phyloP scores from a whole-genome alignment of 768 basidiomycete species.

The Tulasnella sp. region DNA sequence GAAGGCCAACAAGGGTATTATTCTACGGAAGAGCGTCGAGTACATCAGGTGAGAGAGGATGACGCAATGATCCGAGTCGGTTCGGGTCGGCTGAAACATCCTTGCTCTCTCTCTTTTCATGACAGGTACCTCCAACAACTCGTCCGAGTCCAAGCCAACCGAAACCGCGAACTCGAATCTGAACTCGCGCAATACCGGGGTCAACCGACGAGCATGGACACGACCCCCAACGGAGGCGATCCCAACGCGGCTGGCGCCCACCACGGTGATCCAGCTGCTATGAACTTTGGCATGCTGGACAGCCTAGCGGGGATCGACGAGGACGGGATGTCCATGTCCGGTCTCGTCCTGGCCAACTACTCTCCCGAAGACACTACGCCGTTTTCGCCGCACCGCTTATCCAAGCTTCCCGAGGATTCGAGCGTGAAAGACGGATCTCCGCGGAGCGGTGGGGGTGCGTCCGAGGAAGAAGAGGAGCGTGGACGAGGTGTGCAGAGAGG shows the following conservation, averaged over 20 bases:
- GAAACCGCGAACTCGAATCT: conserved; percentile 71
- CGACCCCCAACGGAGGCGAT: background rate
- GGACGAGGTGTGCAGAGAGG: background rate
- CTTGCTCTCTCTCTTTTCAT: background rate
- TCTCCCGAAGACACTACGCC: conserved; percentile 6
- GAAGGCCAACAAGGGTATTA: conserved; percentile 95
- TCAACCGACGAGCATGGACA: conserved; percentile 2
- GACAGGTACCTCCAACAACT: conserved; percentile 73
- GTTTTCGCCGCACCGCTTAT: background rate
- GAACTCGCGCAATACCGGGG: conserved; percentile 38
- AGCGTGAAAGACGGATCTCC: conserved; percentile 6
- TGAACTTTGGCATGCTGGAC: background rate
- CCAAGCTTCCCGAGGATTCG: background rate
- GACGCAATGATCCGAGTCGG: background rate
- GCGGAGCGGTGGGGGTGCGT: background rate
- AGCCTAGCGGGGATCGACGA: background rate
- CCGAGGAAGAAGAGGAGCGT: conserved; percentile 7
- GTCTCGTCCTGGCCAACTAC: background rate
- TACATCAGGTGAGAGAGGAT: conserved; percentile 39
- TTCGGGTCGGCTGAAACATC: too few species aligned
- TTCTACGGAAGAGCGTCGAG: conserved; percentile 73
- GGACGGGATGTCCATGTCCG: background rate
- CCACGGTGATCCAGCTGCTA: background rate
- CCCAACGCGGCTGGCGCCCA: background rate
- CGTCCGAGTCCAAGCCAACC: conserved; percentile 65